Evolutionary conservation across 2,329 filamentous ascomycete genomes (phyloP), one percentile per base, ranked within the genome.

Genomic region (Monosporascus sp.): DNA sequence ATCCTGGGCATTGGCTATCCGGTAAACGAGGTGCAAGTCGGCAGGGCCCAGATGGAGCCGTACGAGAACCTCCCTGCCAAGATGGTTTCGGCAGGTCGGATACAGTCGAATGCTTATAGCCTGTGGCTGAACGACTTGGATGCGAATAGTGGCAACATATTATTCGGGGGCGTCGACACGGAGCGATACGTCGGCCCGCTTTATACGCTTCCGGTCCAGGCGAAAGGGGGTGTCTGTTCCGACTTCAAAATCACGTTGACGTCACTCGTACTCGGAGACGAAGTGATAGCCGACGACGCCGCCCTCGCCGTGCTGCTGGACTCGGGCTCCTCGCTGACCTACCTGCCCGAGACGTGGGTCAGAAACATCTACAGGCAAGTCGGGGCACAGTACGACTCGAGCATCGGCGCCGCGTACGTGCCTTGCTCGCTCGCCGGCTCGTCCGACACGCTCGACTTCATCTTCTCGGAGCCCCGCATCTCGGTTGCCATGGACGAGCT

Each of bases 1-100:
- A 90, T 97, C 42, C 70, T 97, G 20, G 92, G 92, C 18, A 87
- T 97, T 56, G 92, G 92, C 6, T 97, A 96, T 67, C 67, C 79
- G 0, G 68, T 78, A 58, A 94, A 95, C 67, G 92, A 97, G 71
- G 89, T 88, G 14, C 83, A 86, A 60, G 82, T 88, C 46, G 78
- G 78, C 49, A 76, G 81, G 57, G 79, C 75, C 8, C 74, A 78
- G 6, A 69, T 74, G 53, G 53, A 70, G 4, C 53, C 80, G 0
- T 92, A 92, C 69, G 70, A 82, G 44, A 92, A 91, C 66, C 73
- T 92, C 6, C 88, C 88, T 2, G 77, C 80, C 42, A 81, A 81
- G 54, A 74, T 92, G 73, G 81, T 81, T 1, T 69, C 80, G 31
- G 74, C 80, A 4, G 83, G 82, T 7, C 51, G 78, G 48, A 89